Evolutionary conservation across 257 asterid genomes (phyloP).

Genomic region (Lavandula angustifolia): DNA sequence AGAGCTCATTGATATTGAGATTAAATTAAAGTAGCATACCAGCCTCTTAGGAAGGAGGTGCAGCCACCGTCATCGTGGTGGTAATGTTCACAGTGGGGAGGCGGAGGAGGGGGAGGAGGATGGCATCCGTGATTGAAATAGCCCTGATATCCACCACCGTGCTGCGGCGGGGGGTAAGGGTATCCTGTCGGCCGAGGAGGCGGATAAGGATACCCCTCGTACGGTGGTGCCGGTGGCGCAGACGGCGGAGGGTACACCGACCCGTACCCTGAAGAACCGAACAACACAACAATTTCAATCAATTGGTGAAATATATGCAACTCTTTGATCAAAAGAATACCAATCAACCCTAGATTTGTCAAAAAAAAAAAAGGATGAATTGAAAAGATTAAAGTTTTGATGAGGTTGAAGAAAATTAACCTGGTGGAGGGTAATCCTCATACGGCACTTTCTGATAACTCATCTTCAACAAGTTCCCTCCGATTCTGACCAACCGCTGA

Average conservation of each 20-base stretch:
- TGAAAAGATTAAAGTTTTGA: conserved; percentile 1
- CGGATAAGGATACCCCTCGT: conserved; percentile 51
- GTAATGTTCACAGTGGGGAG: conserved; percentile 50
- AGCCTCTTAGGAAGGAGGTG: conserved; percentile 65
- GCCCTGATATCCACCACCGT: conserved; percentile 63
- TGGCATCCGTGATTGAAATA: conserved; percentile 57
- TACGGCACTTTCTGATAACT: conserved; percentile 46
- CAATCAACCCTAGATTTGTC: neutral
- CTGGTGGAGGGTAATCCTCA: conserved; percentile 51
- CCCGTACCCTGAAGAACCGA: conserved; percentile 46
- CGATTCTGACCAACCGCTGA: neutral
- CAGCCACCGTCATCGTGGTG: conserved; percentile 47
- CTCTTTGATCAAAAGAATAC: neutral
- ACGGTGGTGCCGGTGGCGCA: conserved; percentile 56
- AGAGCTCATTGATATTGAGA: too few species aligned
- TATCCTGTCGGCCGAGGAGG: conserved; percentile 52
- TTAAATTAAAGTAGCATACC: conserved; percentile 42
- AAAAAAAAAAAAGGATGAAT: neutral
- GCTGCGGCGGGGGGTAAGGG: conserved; percentile 56
- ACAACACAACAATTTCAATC: conserved; percentile 18
- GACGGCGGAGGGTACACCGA: conserved; percentile 59
- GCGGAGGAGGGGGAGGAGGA: conserved; percentile 50
- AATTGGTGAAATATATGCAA: neutral
- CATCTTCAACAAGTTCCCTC: conserved; percentile 28
- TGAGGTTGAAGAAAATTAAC: conserved; percentile 28